Base-by-base conservation (phyloP, 2,329 filamentous ascomycete species). In the Xylaria polymorpha region DNA sequence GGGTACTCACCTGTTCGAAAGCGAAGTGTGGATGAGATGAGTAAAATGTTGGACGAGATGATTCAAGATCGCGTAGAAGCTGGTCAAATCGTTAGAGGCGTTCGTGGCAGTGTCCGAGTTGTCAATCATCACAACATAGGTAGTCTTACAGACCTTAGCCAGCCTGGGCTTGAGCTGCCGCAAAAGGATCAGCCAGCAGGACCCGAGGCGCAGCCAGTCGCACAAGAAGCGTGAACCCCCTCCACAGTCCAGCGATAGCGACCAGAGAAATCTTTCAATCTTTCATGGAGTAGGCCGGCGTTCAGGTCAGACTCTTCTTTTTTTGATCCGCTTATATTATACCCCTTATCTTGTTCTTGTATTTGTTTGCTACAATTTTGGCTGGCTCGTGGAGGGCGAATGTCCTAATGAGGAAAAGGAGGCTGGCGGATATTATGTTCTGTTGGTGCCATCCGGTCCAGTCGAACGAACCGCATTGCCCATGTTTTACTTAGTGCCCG, bases 31-130 rank as follows among this genome's bases (percentile, higher is more conserved):
- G 94, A 97, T 74, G 94, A 97, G 80, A 94, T 98, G 90, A 97
- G 93, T 73, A 89, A 90, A 75, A 94, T 98, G 83, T 87, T 98
- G 32, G 95, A 98, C 76, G 94, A 97, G 81, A 98, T 98, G 95
- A 96, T 98, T 68, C 92, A 94, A 77, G 92, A 95, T 77, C 90
- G 92, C 67, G 92, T 97, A 62, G 92, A 96, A 74, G 89, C 85
- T 61, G 93, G 92, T 25, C 89, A 93, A 64, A 82, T 93, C 25
- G 85, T 93, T 37, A 89, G 92, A 75, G 86, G 90, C 61, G 82
- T 83, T 61, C 85, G 90, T 69, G 92, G 91, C 48, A 93, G 90
- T 76, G 86, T 93, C 60, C 87, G 89, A 58, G 78, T 92, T 43
- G 84, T 85, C 5, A 80, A 77, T 50, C 85, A 84, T 53, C 79